phyloP scores from a whole-genome alignment of 345 rosid genomes.

The Populus alba region DNA sequence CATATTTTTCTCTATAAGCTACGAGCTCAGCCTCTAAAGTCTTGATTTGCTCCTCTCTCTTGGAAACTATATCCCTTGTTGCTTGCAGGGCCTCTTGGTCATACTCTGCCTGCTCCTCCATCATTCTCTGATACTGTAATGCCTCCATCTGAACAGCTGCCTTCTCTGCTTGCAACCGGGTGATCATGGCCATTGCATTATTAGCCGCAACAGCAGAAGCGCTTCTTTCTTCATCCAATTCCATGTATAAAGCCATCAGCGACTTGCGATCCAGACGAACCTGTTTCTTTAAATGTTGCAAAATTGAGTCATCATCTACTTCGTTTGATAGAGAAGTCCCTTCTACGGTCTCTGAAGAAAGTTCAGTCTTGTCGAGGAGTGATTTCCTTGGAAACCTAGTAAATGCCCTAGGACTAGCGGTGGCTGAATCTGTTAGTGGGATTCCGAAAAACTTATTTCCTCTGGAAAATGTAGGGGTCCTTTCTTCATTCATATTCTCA shows the following conservation, averaged over 20 bases:
- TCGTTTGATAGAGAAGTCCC: slow-evolving; percentile 32
- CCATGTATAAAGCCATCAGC: slow-evolving; percentile 76
- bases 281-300: slow-evolving; percentile 68
- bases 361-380: slow-evolving; percentile 48
- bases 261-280: slow-evolving; percentile 79
- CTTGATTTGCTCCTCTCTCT: slow-evolving; percentile 62
- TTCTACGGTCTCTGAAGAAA: slow-evolving; percentile 39
- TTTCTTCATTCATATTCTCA: slow-evolving; percentile 42
- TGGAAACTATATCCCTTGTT: slow-evolving; percentile 42
- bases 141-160: slow-evolving; percentile 98
- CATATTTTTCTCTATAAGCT: slow-evolving; percentile 57
- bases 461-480: slow-evolving; percentile 46
- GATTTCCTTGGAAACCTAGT: slow-evolving; percentile 44
- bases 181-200: slow-evolving; percentile 94
- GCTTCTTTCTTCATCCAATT: slow-evolving; percentile 82
- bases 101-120: slow-evolving; percentile 95
- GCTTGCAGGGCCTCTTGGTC: slow-evolving; percentile 82
- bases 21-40: slow-evolving; percentile 61
- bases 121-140: slow-evolving; percentile 92
- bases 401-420: slow-evolving; percentile 58
- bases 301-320: slow-evolving; percentile 50
- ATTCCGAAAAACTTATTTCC: slow-evolving; percentile 74
- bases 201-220: slow-evolving; percentile 92
- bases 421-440: slow-evolving; percentile 67
- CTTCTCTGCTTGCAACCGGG: slow-evolving; percentile 81